Evolutionary conservation across 2,329 filamentous ascomycete species (phyloP).

Genomic region (Capronia coronata): DNA sequence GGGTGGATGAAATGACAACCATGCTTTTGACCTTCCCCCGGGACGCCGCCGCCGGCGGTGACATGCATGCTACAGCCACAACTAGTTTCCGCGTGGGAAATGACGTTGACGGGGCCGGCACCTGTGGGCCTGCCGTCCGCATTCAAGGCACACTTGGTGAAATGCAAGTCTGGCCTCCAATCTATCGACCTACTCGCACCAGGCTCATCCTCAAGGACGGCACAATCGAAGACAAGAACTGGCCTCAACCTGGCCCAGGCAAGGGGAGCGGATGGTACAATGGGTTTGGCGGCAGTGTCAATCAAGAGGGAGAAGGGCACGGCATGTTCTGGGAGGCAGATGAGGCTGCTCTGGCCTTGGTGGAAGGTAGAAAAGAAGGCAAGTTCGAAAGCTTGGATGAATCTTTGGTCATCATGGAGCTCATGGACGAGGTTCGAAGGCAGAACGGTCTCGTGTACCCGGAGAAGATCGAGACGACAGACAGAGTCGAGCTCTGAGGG

Average conservation of each 20-base stretch:
- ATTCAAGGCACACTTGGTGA: slow-evolving; percentile 29
- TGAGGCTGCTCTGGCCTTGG: slow-evolving; percentile 13
- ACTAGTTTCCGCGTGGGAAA: slow-evolving; percentile 28
- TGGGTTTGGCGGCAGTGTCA: slow-evolving; percentile 51
- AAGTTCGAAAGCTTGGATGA: slow-evolving; percentile 71
- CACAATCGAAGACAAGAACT: slow-evolving; percentile 32
- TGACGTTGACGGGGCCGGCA: slow-evolving; percentile 26
- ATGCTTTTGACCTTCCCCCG: slow-evolving; percentile 28
- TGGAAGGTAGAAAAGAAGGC: slow-evolving; percentile 67
- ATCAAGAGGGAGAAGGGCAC: slow-evolving; percentile 56
- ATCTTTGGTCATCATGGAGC: slow-evolving; percentile 78
- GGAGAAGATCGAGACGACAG: slow-evolving; percentile 57
- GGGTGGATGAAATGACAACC: slow-evolving; percentile 31
- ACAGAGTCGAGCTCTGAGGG: slow-evolving; percentile 25
- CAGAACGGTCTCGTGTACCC: slow-evolving; percentile 59
- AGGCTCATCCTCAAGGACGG: slow-evolving; percentile 66
- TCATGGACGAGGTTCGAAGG: slow-evolving; percentile 62
- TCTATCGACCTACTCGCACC: slow-evolving; percentile 46
- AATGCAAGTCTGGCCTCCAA: slow-evolving; percentile 30
- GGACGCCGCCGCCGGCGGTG: slow-evolving; percentile 57
- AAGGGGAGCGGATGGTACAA: slow-evolving; percentile 58
- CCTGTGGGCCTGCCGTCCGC: slow-evolving; percentile 25
- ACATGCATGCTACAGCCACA: slow-evolving; percentile 47
- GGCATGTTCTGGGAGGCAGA: slow-evolving; percentile 34
- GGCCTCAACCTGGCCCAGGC: slow-evolving; percentile 31